Evolutionary conservation across 305 asterid genomes (phyloP).

Genomic region (Solanum hybrid): DNA sequence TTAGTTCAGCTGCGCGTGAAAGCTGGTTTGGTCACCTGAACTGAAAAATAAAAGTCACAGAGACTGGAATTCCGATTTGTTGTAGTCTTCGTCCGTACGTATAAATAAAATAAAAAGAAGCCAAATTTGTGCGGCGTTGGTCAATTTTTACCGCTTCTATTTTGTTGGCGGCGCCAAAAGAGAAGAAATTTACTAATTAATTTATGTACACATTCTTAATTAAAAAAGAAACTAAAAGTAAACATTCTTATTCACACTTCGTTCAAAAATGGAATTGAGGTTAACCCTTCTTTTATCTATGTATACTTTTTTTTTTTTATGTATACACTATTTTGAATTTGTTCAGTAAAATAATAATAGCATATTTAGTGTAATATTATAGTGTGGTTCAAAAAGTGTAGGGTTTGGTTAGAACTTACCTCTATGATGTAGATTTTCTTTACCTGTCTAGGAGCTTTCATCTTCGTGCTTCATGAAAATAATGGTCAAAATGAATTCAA

Average conservation of each 20-base stretch:
- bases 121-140: background rate
- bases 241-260: background rate
- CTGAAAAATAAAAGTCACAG: background rate
- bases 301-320: too few species aligned
- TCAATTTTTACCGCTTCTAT: background rate
- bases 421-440: rapidly evolving
- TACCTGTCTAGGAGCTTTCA: background rate
- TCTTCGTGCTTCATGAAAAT: background rate
- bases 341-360: too few species aligned
- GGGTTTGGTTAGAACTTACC: rapidly evolving
- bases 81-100: background rate
- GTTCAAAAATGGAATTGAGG: background rate
- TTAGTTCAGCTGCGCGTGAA: too few species aligned
- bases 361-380: too few species aligned
- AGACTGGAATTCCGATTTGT: background rate
- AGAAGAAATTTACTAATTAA: too few species aligned
- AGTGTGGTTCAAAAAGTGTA: too few species aligned
- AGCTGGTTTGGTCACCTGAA: too few species aligned
- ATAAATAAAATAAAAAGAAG: background rate
- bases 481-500: background rate
- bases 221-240: background rate
- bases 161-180: background rate
- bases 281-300: background rate
- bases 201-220: background rate
- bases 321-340: too few species aligned